These are phyloP conservation scores for Fusarium musae DNA, from an alignment of 2,329 filamentous ascomycete genomes.

Conservation along the genomic window DNA sequence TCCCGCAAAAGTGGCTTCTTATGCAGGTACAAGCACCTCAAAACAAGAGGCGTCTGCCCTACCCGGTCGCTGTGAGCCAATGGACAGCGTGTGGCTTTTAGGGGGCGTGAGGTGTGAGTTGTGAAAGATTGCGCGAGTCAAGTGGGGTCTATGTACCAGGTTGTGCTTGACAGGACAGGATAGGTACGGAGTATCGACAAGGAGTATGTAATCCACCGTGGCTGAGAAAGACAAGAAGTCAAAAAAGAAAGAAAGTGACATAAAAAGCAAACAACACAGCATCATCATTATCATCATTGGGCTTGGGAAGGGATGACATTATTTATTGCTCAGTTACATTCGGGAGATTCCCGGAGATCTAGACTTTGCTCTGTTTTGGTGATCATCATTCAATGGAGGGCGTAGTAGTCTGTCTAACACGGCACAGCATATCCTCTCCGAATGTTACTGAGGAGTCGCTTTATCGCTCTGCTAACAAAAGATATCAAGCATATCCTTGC, in stretches of 20 bases:
- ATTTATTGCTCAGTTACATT: slow-evolving; percentile 27
- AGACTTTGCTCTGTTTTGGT: neutral
- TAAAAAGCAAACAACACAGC: neutral
- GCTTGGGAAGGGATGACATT: neutral
- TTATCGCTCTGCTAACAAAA: neutral
- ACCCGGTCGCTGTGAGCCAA: slow-evolving; percentile 22
- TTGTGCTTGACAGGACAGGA: neutral
- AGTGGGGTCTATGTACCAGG: neutral
- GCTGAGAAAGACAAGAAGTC: neutral
- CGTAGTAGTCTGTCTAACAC: neutral
- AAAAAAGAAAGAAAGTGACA: neutral
- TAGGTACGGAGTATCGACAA: neutral
- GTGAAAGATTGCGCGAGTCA: slow-evolving; percentile 6
- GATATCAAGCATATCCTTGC: slow-evolving; percentile 27
- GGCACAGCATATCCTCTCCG: neutral
- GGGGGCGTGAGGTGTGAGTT: slow-evolving; percentile 9
- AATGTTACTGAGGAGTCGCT: neutral
- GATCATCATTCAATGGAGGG: neutral
- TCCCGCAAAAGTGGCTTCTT: slow-evolving; percentile 37
- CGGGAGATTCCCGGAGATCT: slow-evolving; percentile 11
- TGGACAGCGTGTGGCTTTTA: slow-evolving; percentile 24
- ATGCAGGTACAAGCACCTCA: slow-evolving; percentile 35
- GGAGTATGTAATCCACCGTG: neutral
- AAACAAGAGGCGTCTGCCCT: slow-evolving; percentile 27
- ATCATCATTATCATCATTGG: neutral